Conservation (phyloP, 2,329 filamentous ascomycete genomes). For the Ustilaginoidea virens region DNA sequence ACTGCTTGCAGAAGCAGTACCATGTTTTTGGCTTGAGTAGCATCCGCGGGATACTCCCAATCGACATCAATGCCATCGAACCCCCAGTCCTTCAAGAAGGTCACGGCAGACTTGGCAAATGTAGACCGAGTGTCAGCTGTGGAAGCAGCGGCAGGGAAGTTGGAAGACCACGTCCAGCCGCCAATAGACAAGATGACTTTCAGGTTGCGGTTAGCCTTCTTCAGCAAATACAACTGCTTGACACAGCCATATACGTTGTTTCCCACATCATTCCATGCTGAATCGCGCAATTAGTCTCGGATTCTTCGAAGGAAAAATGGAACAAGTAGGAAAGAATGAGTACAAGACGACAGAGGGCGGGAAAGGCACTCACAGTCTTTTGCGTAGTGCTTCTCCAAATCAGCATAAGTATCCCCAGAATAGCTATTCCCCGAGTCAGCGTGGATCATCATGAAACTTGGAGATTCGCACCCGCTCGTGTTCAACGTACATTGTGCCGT, state of each 20-base stretch:
- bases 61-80: slow-evolving; percentile 33
- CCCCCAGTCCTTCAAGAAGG: slow-evolving; percentile 58
- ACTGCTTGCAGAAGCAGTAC: slow-evolving; percentile 27
- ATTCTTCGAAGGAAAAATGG: background rate
- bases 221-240: slow-evolving; percentile 66
- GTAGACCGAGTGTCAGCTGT: slow-evolving; percentile 42
- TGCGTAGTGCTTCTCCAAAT: slow-evolving; percentile 57
- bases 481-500: slow-evolving; percentile 52
- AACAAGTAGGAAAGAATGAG: too few species aligned
- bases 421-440: slow-evolving; percentile 23
- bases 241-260: slow-evolving; percentile 68
- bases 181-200: slow-evolving; percentile 72
- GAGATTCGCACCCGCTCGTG: background rate
- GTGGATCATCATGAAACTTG: background rate
- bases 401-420: slow-evolving; percentile 54
- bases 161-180: slow-evolving; percentile 70
- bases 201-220: slow-evolving; percentile 61
- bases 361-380: slow-evolving; percentile 36
- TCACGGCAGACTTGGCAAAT: slow-evolving; percentile 57
- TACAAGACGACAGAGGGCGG: background rate
- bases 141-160: slow-evolving; percentile 54
- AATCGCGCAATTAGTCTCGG: slow-evolving; percentile 1
- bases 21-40: slow-evolving; percentile 26
- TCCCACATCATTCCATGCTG: slow-evolving; percentile 43
- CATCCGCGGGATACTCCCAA: slow-evolving; percentile 23